Percentiles rank a stretch among this genome's conserved stretches.
Conservation (phyloP, 2,329 filamentous ascomycete species). For the Knoxdaviesia capensis region DNA sequence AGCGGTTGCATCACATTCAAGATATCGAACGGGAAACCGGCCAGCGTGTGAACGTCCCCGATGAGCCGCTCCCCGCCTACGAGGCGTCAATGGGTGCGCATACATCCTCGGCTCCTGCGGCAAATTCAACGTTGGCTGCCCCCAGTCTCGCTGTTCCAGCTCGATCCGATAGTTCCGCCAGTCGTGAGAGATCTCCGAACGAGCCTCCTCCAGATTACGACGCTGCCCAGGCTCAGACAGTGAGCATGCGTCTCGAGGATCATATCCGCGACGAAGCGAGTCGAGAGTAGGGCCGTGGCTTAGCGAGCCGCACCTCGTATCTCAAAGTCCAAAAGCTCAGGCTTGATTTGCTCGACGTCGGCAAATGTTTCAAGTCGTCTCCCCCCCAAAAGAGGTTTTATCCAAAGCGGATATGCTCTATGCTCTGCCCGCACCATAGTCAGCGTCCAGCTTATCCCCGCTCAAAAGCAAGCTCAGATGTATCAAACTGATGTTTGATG, state of each 20-base stretch:
- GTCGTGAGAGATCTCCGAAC: slow-evolving; percentile 25
- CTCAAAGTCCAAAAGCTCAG: too few species aligned
- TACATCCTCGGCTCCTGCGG: slow-evolving; percentile 5
- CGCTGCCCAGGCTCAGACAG: slow-evolving; percentile 59
- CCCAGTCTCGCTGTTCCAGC: not conserved
- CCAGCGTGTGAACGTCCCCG: slow-evolving; percentile 43
- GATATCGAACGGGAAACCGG: slow-evolving; percentile 53
- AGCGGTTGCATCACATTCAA: slow-evolving; percentile 61
- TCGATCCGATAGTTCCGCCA: slow-evolving; percentile 16
- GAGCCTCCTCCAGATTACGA: slow-evolving; percentile 86
- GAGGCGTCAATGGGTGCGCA: slow-evolving; percentile 31
- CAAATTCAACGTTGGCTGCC: too few species aligned
- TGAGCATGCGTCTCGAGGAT: slow-evolving; percentile 40
- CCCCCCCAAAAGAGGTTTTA: too few species aligned
- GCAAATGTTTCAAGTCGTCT: too few species aligned
- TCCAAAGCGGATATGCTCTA: too few species aligned
- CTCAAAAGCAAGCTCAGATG: too few species aligned
- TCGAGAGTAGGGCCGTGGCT: slow-evolving; percentile 18
- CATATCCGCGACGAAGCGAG: slow-evolving; percentile 58
- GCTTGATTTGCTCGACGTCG: too few species aligned
- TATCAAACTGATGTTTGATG: too few species aligned
- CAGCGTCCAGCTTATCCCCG: too few species aligned
- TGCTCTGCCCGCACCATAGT: too few species aligned
- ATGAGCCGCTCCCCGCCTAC: slow-evolving; percentile 80
- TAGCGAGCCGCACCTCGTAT: too few species aligned